Evolutionary conservation across 768 basidiomycete genomes (phyloP).

Genomic region (Amanita pseudoporphyria): DNA sequence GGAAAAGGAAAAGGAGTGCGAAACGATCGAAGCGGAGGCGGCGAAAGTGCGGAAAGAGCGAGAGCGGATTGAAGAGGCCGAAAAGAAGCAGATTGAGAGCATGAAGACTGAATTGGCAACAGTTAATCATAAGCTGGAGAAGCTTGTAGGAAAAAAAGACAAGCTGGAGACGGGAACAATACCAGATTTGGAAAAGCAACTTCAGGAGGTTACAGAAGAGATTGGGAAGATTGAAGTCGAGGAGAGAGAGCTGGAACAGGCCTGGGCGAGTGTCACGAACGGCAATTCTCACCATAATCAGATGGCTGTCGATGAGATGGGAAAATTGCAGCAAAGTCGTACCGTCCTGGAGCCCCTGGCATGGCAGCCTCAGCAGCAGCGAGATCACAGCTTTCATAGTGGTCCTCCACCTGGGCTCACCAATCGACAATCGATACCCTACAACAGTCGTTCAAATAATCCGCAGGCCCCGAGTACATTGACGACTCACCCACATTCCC

Average conservation of each 20-base stretch:
- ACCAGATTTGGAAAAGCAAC: constrained; percentile 58
- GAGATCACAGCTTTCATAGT: constrained; percentile 3
- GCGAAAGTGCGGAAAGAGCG: constrained; percentile 33
- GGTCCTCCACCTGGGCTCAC: constrained; percentile 12
- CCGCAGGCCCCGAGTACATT: neutral
- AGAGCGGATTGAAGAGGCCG: constrained; percentile 36
- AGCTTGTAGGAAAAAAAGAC: constrained; percentile 52
- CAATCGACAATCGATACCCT: constrained; percentile 8
- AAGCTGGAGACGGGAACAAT: constrained; percentile 51
- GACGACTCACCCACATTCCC: neutral
- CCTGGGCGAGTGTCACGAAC: neutral
- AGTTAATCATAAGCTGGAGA: constrained; percentile 56
- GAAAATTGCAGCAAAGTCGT: neutral
- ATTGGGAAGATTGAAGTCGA: constrained; percentile 37
- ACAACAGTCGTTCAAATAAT: neutral
- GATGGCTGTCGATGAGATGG: constrained; percentile 5
- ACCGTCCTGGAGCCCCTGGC: neutral
- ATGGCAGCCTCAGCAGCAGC: neutral
- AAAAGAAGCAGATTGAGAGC: constrained; percentile 43
- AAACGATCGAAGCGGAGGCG: constrained; percentile 37
- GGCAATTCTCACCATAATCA: constrained; percentile 5
- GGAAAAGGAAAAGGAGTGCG: constrained; percentile 34
- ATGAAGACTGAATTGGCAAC: constrained; percentile 49
- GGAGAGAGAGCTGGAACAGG: constrained; percentile 18
- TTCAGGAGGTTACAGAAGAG: constrained; percentile 50